phyloP scores from a whole-genome alignment of 441 rosid genomes.

The Geranium incanum region DNA sequence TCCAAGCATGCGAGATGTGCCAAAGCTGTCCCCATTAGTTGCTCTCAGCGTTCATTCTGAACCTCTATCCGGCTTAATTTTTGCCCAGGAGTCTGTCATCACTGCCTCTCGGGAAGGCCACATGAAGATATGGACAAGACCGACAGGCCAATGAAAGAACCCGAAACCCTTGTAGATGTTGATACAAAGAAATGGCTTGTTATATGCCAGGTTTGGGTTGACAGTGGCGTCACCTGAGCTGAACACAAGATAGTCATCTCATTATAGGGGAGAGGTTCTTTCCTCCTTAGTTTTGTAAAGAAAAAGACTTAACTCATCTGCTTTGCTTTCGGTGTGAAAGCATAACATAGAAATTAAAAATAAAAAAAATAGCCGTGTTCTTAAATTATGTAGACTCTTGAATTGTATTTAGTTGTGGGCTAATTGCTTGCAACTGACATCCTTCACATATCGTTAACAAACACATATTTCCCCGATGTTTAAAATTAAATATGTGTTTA shows the following conservation, averaged over 20 bases:
- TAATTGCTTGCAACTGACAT: no score
- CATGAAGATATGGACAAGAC: slow-evolving; percentile 6
- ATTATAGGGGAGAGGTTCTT: background rate
- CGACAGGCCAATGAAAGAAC: background rate
- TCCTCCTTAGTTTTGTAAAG: background rate
- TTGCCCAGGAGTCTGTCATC: background rate
- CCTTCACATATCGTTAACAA: no score
- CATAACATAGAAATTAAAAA: background rate
- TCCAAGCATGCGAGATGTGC: slow-evolving; percentile 8
- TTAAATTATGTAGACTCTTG: no score
- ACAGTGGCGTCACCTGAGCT: background rate
- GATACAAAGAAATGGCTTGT: background rate
- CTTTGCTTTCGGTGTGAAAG: background rate
- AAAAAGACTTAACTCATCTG: background rate
- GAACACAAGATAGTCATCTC: background rate
- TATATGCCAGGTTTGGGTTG: background rate
- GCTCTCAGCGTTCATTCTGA: slow-evolving; percentile 6
- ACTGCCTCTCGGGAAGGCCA: slow-evolving; percentile 4
- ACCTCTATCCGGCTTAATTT: background rate
- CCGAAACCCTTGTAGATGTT: background rate
- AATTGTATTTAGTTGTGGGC: no score
- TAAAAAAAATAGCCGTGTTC: background rate
- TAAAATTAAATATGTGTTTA: no score
- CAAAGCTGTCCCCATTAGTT: slow-evolving; percentile 4
- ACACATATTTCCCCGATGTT: no score